Evolutionary conservation across 2,329 filamentous ascomycete species (phyloP).

Genomic region (Talaromyces islandicus): DNA sequence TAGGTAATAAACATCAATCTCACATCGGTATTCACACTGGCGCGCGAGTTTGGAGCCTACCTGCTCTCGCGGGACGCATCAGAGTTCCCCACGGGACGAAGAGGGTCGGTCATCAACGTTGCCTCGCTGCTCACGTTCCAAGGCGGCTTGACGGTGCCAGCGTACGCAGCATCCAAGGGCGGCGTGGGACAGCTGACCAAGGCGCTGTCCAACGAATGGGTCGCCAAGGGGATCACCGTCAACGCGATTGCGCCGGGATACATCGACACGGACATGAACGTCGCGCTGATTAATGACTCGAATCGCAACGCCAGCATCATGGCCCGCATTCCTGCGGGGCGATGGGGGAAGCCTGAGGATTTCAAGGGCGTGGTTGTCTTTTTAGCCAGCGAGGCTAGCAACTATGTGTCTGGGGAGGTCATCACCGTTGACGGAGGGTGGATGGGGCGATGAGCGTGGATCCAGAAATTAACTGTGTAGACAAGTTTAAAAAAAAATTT

Average conservation of each 20-base stretch:
- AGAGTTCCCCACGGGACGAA: constrained; percentile 23
- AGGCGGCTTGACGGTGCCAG: constrained; percentile 80
- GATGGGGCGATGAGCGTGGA: constrained; percentile 66
- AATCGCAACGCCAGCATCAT: constrained; percentile 67
- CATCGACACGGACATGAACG: constrained; percentile 92
- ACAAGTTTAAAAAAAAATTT: not conserved
- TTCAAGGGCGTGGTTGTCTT: constrained; percentile 80
- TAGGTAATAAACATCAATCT: constrained; percentile 82
- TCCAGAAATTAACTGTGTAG: not conserved
- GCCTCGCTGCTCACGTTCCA: constrained; percentile 77
- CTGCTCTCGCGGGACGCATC: constrained; percentile 23
- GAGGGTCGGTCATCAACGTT: constrained; percentile 67
- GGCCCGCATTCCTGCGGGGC: constrained; percentile 72
- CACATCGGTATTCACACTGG: constrained; percentile 64
- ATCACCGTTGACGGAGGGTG: constrained; percentile 84
- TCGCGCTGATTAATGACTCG: constrained; percentile 67
- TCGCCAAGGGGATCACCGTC: constrained; percentile 68
- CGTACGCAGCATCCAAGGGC: constrained; percentile 81
- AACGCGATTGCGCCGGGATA: constrained; percentile 89
- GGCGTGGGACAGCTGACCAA: constrained; percentile 81
- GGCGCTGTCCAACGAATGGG: constrained; percentile 82
- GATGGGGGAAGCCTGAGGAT: constrained; percentile 79
- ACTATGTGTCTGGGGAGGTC: constrained; percentile 76
- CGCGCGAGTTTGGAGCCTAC: constrained; percentile 31
- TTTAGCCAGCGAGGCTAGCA: constrained; percentile 68